Evolutionary conservation across 2,329 filamentous ascomycete genomes (phyloP).

Genomic region (Uncinocarpus reesii): DNA sequence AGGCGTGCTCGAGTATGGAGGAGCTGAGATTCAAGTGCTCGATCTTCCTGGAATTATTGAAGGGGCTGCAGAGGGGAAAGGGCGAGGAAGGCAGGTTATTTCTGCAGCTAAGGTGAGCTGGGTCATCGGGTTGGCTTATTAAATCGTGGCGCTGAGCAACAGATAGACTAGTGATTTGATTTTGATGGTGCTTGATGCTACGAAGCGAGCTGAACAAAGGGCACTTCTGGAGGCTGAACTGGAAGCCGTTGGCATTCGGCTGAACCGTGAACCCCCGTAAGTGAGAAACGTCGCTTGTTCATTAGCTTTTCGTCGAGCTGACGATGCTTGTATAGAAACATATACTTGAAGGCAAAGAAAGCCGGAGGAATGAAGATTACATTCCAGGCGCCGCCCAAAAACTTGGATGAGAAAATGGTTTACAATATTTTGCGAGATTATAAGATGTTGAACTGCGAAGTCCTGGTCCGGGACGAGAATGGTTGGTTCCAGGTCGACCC

Average conservation of each 20-base stretch:
- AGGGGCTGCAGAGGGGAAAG: conserved; percentile 90
- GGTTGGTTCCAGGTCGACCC: conserved; percentile 36
- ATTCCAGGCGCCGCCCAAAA: conserved; percentile 78
- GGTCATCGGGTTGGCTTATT: too few relatives aligned
- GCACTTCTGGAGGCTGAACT: conserved; percentile 81
- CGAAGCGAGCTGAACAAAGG: conserved; percentile 89
- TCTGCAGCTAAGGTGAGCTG: conserved; percentile 68
- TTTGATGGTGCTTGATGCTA: conserved; percentile 93
- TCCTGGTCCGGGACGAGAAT: conserved; percentile 87
- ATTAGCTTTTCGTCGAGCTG: background rate
- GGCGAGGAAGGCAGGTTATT: conserved; percentile 89
- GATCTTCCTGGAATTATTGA: conserved; percentile 98
- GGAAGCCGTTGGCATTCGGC: conserved; percentile 84
- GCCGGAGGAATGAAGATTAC: conserved; percentile 98
- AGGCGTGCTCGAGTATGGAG: conserved; percentile 92
- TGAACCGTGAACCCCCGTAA: conserved; percentile 84
- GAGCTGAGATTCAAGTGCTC: conserved; percentile 93
- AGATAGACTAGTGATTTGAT: conserved; percentile 78
- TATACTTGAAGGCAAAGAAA: conserved; percentile 92
- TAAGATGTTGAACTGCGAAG: conserved; percentile 96
- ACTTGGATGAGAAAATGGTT: conserved; percentile 93
- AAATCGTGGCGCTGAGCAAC: background rate
- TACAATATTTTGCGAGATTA: conserved; percentile 97
- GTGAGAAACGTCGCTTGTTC: conserved; percentile 23
- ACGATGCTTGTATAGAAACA: conserved; percentile 54